A percentile compares a stretch with the other conserved stretches of the same genome.
Evolutionary conservation across 2,329 filamentous ascomycete species (phyloP).

Genomic region (Fusarium pseudoanthophilum): DNA sequence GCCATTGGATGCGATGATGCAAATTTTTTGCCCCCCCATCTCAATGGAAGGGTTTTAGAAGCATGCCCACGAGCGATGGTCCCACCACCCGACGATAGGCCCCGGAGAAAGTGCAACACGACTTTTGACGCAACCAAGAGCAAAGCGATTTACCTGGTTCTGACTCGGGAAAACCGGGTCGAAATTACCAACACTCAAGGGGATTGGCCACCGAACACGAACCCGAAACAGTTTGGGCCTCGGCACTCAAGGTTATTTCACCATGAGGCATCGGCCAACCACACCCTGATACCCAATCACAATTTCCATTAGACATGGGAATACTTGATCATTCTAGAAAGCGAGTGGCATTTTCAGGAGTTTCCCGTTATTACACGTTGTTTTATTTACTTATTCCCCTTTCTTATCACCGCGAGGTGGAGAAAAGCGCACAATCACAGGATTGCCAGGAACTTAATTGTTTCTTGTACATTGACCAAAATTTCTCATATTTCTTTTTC

Average conservation of each 20-base stretch:
- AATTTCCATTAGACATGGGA: constrained; percentile 38
- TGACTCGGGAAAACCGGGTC: constrained; percentile 32
- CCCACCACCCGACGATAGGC: constrained; percentile 36
- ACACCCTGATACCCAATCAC: constrained; percentile 25
- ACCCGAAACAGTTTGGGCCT: constrained; percentile 26
- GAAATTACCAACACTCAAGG: constrained; percentile 1
- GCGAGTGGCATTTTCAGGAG: constrained; percentile 42
- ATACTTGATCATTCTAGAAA: constrained; percentile 38
- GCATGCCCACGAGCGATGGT: constrained; percentile 24
- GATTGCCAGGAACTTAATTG: constrained; percentile 36
- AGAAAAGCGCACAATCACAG: constrained; percentile 28
- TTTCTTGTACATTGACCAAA: constrained; percentile 27
- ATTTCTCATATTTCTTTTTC: constrained; percentile 8
- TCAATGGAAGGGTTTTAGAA: constrained; percentile 45
- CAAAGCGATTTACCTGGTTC: constrained; percentile 23
- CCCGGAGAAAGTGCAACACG: constrained; percentile 15
- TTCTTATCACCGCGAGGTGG: constrained; percentile 33
- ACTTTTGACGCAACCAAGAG: constrained; percentile 16
- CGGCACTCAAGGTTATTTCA: constrained; percentile 17
- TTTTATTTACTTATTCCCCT: constrained; percentile 30
- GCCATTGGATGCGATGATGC: constrained; percentile 43
- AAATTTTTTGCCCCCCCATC: constrained; percentile 43
- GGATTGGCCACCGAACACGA: constrained; percentile 29
- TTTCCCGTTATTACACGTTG: constrained; percentile 33
- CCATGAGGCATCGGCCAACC: constrained; percentile 20